A percentile compares a stretch with the other conserved stretches of the same genome.
These are phyloP conservation scores for Xylaria sp. DNA, from an alignment of 2,329 filamentous ascomycete genomes.

Conservation along the genomic window DNA sequence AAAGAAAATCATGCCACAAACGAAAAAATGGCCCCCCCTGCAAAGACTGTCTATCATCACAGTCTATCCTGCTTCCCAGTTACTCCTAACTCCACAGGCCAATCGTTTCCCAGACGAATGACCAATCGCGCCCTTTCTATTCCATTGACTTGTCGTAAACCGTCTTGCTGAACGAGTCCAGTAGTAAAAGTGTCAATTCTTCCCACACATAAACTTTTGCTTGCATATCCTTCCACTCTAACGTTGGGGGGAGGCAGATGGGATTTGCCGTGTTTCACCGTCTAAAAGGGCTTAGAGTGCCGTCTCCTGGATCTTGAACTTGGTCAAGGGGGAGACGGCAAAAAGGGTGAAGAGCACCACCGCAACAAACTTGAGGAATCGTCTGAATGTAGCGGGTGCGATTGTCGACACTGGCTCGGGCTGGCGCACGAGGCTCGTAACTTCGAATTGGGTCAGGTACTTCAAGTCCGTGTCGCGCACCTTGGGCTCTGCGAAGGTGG, in stretches of 20 bases:
- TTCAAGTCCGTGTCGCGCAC: conserved; percentile 54
- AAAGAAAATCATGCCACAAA: conserved; percentile 3
- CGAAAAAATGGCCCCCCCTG: not conserved
- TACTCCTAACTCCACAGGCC: not conserved
- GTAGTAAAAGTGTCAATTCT: not conserved
- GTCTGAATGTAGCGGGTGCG: conserved; percentile 1
- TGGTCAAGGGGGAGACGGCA: conserved; percentile 8
- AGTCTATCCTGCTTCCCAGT: not conserved
- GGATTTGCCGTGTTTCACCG: not conserved
- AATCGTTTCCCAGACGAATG: not conserved
- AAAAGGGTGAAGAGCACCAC: conserved; percentile 13
- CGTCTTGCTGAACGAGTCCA: not conserved
- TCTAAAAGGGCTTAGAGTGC: not conserved
- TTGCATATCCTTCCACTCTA: not conserved
- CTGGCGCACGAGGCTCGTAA: conserved; percentile 30
- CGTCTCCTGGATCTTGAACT: conserved; percentile 6
- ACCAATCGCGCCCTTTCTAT: conserved; percentile 3
- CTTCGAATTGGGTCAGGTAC: conserved; percentile 50
- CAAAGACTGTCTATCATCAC: conserved; percentile 5
- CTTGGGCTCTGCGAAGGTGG: conserved; percentile 57
- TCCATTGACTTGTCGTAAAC: not conserved
- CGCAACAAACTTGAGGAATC: conserved; percentile 19
- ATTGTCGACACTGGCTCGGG: not conserved
- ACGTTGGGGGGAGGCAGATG: not conserved
- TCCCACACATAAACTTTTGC: not conserved